Evolutionary conservation across 2,329 filamentous ascomycete genomes (phyloP).

Genomic region (Fusarium udum): DNA sequence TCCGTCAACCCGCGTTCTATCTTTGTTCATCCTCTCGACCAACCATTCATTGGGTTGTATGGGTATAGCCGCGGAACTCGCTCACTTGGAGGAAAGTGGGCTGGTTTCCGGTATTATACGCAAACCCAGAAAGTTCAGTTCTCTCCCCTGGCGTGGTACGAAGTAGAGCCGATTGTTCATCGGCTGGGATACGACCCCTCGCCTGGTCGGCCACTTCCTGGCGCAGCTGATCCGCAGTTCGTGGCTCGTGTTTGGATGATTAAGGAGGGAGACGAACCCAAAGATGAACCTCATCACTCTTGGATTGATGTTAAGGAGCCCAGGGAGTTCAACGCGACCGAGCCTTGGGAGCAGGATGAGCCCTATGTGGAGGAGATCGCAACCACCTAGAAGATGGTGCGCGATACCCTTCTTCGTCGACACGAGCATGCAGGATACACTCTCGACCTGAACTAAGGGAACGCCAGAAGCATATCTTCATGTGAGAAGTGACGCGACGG

Average conservation of each 20-base stretch:
- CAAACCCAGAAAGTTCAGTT: not conserved
- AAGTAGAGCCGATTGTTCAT: not conserved
- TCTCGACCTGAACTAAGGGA: not conserved
- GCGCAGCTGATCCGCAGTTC: not conserved
- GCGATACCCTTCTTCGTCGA: not conserved
- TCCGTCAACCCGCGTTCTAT: rapidly evolving
- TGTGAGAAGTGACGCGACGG: not conserved
- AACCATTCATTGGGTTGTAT: not conserved
- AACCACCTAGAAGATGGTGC: not conserved
- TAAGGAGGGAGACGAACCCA: not conserved
- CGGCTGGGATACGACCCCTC: not conserved
- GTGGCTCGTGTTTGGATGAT: not conserved
- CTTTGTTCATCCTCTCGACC: not conserved
- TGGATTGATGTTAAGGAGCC: not conserved
- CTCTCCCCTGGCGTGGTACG: not conserved
- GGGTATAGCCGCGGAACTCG: not conserved
- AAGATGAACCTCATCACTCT: not conserved
- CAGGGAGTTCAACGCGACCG: not conserved
- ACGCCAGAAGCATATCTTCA: rapidly evolving
- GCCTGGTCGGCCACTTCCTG: not conserved
- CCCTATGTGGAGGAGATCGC: not conserved
- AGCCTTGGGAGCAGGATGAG: not conserved
- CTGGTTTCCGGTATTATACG: not conserved
- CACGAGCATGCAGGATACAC: not conserved
- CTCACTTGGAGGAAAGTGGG: not conserved